Evolutionary conservation across 352 stramenopile genomes (phyloP).

Genomic region (Globisporangium canariense): DNA sequence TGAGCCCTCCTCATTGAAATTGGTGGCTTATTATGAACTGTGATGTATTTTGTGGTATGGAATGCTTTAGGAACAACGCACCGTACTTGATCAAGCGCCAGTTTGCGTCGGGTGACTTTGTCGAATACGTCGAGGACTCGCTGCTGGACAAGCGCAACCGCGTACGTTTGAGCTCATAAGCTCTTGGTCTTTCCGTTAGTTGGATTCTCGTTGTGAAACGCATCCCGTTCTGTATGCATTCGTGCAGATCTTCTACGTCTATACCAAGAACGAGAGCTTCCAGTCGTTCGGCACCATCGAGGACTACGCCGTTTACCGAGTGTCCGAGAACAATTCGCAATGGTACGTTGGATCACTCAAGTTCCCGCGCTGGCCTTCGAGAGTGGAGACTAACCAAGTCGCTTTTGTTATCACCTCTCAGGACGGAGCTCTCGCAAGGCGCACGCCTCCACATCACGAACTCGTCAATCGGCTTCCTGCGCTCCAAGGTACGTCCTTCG

Average conservation of each 20-base stretch:
- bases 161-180: conserved; percentile 26
- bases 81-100: conserved; percentile 72
- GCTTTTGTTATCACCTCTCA: conserved; percentile 13
- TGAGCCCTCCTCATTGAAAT: no score
- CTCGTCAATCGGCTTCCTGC: conserved; percentile 71
- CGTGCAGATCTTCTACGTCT: conserved; percentile 71
- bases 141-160: conserved; percentile 70
- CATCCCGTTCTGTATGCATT: no score
- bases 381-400: not conserved
- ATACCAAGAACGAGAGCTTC: conserved; percentile 72
- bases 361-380: no score
- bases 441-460: conserved; percentile 69
- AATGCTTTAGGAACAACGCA: conserved; percentile 48
- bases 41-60: conserved; percentile 3
- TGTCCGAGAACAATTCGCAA: conserved; percentile 27
- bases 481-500: conserved; percentile 40
- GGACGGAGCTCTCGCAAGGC: conserved; percentile 66
- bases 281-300: conserved; percentile 65
- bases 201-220: not conserved
- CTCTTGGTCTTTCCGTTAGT: not conserved
- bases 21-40: not conserved
- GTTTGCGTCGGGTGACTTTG: conserved; percentile 64
- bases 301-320: conserved; percentile 62
- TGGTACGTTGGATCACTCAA: conserved; percentile 31
- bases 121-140: conserved; percentile 78